phyloP scores from a whole-genome alignment of 1,139 yeast species.

The Lodderomyces elongisporus region DNA sequence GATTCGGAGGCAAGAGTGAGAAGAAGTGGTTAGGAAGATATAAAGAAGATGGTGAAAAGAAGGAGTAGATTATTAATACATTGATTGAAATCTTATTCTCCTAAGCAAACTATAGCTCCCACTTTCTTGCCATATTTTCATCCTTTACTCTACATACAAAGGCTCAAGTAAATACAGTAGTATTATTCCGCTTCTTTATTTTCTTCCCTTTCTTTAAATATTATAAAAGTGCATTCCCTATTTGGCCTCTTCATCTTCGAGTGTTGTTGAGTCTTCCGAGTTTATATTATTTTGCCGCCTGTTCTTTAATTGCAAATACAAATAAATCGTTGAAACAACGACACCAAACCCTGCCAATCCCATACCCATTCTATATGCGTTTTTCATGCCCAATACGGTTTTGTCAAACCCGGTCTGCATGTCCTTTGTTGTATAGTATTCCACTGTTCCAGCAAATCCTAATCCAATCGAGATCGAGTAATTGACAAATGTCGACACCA shows the following conservation, averaged over 20 bases:
- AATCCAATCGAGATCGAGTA: conserved; percentile 61
- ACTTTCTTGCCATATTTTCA: too few relatives aligned
- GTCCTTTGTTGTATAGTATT: conserved; percentile 34
- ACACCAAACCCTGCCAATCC: conserved; percentile 49
- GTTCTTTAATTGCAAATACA: conserved; percentile 11
- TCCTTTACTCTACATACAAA: too few relatives aligned
- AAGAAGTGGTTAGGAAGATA: background rate
- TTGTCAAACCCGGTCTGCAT: conserved; percentile 22
- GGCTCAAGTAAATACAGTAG: too few relatives aligned
- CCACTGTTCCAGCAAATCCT: conserved; percentile 63
- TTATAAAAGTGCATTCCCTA: too few relatives aligned
- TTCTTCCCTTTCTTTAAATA: background rate
- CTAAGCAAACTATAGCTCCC: too few relatives aligned
- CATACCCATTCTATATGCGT: conserved; percentile 45
- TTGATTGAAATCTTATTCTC: too few relatives aligned
- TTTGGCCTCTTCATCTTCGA: too few relatives aligned
- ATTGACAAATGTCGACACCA: conserved; percentile 57
- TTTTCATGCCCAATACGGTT: conserved; percentile 32
- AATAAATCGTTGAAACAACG: conserved; percentile 20
- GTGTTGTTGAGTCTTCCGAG: too few relatives aligned
- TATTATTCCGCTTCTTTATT: background rate
- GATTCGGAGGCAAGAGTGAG: background rate
- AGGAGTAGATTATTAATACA: too few relatives aligned
- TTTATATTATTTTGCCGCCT: too few relatives aligned
- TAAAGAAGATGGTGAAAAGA: too few relatives aligned